Evolutionary conservation across 805 yeast genomes (phyloP).

Genomic region (Saturnispora serradocipensis): DNA sequence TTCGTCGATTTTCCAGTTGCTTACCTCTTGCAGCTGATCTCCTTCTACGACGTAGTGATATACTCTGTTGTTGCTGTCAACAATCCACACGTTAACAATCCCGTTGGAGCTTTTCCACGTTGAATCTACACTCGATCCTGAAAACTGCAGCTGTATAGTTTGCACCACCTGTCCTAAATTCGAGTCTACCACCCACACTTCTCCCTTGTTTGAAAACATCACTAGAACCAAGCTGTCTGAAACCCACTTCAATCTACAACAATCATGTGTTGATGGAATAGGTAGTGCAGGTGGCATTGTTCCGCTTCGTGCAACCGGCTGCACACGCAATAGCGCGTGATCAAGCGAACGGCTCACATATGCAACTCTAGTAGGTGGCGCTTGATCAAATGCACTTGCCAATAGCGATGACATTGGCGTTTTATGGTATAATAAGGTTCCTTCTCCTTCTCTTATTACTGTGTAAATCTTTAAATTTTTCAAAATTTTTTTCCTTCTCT

Average conservation of each 20-base stretch:
- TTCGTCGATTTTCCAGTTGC: conserved; percentile 8
- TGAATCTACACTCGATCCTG: neutral
- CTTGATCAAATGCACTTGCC: conserved; percentile 3
- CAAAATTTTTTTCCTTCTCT: neutral
- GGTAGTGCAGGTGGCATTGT: neutral
- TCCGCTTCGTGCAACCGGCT: conserved; percentile 1
- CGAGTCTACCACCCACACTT: conserved; percentile 3
- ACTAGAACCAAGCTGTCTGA: neutral
- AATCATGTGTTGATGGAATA: neutral
- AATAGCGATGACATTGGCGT: conserved; percentile 1
- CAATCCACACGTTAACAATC: neutral
- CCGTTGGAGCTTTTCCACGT: neutral
- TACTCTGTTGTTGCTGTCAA: conserved; percentile 10
- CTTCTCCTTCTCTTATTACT: neutral
- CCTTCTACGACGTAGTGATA: conserved; percentile 8
- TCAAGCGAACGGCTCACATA: conserved; percentile 9
- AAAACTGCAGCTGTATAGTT: neutral
- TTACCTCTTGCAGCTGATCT: conserved; percentile 1
- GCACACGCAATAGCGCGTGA: conserved; percentile 7
- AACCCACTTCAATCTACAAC: conserved; percentile 2
- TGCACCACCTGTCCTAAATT: conserved; percentile 1
- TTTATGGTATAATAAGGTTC: neutral
- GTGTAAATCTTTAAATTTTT: neutral
- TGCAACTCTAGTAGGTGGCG: conserved; percentile 5
- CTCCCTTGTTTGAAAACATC: conserved; percentile 1